Evolutionary conservation across 176 grass and related monocot genomes (phyloP).

Genomic region (Rhynchospora breviuscula): DNA sequence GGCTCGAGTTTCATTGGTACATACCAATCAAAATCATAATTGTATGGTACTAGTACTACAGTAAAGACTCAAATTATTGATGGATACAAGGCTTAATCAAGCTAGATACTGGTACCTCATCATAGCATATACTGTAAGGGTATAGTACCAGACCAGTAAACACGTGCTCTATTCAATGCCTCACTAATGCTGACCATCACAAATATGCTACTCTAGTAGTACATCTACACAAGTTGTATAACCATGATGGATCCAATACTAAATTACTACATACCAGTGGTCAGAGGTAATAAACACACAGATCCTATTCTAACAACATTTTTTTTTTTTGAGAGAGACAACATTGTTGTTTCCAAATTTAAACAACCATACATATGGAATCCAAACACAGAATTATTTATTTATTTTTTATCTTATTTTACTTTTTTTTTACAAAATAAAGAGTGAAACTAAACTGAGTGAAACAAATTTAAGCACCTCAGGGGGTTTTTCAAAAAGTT

Average conservation of each 20-base stretch:
- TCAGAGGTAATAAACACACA: background rate
- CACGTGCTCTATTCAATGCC: background rate
- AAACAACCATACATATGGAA: background rate
- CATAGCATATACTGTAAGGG: background rate
- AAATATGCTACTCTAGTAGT: background rate
- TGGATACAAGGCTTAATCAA: background rate
- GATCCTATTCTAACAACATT: background rate
- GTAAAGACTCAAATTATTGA: background rate
- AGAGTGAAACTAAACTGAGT: background rate
- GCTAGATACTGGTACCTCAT: background rate
- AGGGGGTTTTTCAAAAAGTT: constrained; percentile 95
- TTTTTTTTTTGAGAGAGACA: too few species aligned
- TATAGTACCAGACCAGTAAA: background rate
- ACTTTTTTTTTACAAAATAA: background rate
- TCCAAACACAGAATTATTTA: background rate
- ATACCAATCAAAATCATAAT: constrained; percentile 3
- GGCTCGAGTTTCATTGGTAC: background rate
- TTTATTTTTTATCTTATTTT: too few species aligned
- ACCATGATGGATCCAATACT: background rate
- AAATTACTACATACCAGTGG: background rate
- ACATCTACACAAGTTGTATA: background rate
- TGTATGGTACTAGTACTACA: background rate
- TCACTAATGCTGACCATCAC: background rate
- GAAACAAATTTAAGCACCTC: constrained; percentile 26
- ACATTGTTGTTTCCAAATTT: background rate